Conservation (phyloP, 2,329 filamentous ascomycete species). For the Ustilaginoidea virens region DNA sequence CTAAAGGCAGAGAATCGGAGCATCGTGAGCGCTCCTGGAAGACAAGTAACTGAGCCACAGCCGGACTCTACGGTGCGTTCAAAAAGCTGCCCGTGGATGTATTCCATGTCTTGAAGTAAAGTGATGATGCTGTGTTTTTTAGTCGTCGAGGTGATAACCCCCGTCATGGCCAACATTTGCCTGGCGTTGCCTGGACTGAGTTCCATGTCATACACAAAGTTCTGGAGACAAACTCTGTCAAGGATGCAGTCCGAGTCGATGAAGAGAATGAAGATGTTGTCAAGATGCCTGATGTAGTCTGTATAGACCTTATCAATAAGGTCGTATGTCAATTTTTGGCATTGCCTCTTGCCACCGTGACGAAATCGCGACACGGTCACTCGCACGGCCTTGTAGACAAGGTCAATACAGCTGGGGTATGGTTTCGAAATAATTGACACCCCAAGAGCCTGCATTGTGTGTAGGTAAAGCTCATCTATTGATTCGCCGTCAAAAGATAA, state of each 20-base stretch:
- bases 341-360: constrained; percentile 86
- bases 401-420: constrained; percentile 83
- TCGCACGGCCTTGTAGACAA: constrained; percentile 65
- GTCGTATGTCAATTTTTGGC: constrained; percentile 84
- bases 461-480: constrained; percentile 77
- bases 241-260: constrained; percentile 96
- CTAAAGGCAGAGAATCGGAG: constrained; percentile 91
- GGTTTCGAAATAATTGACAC: constrained; percentile 60
- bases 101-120: constrained; percentile 93
- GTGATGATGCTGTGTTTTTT: constrained; percentile 80
- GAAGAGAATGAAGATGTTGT: constrained; percentile 89
- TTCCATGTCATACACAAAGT: constrained; percentile 98
- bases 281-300: constrained; percentile 71
- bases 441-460: constrained; percentile 71
- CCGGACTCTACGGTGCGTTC: constrained; percentile 91
- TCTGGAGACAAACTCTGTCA: constrained; percentile 81
- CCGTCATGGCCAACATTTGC: constrained; percentile 95
- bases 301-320: constrained; percentile 88
- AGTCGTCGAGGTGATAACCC: constrained; percentile 89
- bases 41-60: constrained; percentile 84
- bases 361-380: constrained; percentile 86
- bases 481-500: constrained; percentile 87
- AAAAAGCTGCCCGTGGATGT: constrained; percentile 91
- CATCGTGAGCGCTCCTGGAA: constrained; percentile 91
- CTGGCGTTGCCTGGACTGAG: constrained; percentile 80